Evolutionary conservation across 2,329 filamentous ascomycete genomes (phyloP), one percentile per base, ranked within the genome.

Genomic region (Tolypocladium ophioglossoides): DNA sequence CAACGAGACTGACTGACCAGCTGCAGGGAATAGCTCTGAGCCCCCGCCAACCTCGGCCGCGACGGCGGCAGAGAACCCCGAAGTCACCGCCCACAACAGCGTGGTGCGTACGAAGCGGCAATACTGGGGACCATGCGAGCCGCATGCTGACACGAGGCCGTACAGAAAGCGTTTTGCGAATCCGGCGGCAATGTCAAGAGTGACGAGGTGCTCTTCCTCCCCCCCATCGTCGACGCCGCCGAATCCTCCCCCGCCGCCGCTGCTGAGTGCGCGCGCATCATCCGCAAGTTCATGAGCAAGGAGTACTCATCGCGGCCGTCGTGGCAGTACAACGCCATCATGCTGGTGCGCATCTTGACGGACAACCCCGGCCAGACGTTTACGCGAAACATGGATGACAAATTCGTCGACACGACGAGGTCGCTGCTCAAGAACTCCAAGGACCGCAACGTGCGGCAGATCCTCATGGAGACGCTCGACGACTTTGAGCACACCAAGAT

Each of bases 271-370:
- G 90, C 91, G 51, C 76, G 82, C 60, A 77, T 87, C 60, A 89
- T 97, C 66, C 87, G 89, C 67, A 91, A 89, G 69, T 92, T 86
- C 68, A 76, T 99, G 56, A 79, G 83, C 62, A 86, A 84, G 60
- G 87, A 91, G 48, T 84, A 89, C 70, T 83, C 71, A 62, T 67
- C 70, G 30, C 75, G 74, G 48, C 76, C 89, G 11, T 84, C 87
- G 63, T 84, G 85, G 61, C 92, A 97, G 70, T 97, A 96, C 78
- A 96, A 97, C 73, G 87, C 90, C 58, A 84, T 97, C 64, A 97
- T 97, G 94, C 80, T 99, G 54, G 78, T 95, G 61, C 86, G 92
- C 57, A 99, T 99, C 64, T 76, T 99, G 60, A 79, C 85, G 62
- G 91, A 97, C 69, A 96, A 99, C 68, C 94, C 94, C 0, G 92